phyloP scores from a whole-genome alignment of 2,329 filamentous ascomycete genomes.

The Madurella fahalii region DNA sequence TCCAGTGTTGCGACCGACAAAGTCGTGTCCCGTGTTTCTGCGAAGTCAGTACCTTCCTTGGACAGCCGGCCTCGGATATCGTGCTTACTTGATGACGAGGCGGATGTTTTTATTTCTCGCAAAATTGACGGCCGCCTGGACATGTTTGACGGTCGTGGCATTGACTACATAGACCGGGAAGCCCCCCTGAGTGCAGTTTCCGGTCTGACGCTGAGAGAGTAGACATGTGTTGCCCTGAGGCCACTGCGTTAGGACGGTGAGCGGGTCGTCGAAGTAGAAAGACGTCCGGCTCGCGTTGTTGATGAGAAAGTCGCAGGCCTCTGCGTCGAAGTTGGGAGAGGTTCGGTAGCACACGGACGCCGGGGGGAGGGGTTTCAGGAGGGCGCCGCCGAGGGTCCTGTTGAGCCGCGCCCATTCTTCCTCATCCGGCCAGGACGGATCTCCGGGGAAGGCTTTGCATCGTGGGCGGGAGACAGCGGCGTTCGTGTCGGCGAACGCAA shows the following conservation, averaged over 20 bases:
- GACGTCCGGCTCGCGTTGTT: constrained; percentile 10
- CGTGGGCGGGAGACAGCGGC: background rate
- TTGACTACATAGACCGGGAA: constrained; percentile 37
- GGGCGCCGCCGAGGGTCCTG: constrained; percentile 26
- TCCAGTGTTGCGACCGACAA: constrained; percentile 54
- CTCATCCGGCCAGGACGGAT: constrained; percentile 10
- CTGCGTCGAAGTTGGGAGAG: constrained; percentile 25
- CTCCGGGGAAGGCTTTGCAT: constrained; percentile 6
- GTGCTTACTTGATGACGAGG: constrained; percentile 37
- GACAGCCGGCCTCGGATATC: background rate
- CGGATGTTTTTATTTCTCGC: constrained; percentile 38
- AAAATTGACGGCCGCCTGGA: constrained; percentile 37
- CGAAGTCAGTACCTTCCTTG: background rate
- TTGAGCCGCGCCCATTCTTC: constrained; percentile 30
- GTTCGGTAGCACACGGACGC: constrained; percentile 30
- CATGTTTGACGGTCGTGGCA: constrained; percentile 33
- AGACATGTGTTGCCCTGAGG: constrained; percentile 33
- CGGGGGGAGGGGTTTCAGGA: constrained; percentile 30
- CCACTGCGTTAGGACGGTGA: constrained; percentile 31
- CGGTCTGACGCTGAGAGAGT: constrained; percentile 21
- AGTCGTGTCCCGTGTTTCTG: constrained; percentile 51
- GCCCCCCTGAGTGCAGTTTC: constrained; percentile 34
- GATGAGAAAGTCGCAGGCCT: constrained; percentile 28
- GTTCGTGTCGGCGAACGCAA: background rate
- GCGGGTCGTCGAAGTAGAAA: constrained; percentile 33